Conservation (phyloP, 2,329 filamentous ascomycete species). For the Botrytis sinoallii region DNA sequence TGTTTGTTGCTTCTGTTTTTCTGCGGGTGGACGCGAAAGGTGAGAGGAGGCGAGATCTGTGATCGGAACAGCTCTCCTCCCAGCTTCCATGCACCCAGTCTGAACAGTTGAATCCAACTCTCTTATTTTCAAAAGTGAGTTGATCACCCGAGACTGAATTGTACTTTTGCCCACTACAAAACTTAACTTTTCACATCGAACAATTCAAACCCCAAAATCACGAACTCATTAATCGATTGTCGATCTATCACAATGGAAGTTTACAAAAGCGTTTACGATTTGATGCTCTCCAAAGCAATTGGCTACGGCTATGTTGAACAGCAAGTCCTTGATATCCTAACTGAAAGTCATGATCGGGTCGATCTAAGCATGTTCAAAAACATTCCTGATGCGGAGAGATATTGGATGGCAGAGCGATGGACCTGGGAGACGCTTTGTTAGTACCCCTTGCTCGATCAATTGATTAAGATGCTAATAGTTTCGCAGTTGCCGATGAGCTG, state of each 20-base stretch:
- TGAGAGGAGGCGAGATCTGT: neutral
- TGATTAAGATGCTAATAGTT: neutral
- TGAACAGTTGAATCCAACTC: neutral
- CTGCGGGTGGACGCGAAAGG: neutral
- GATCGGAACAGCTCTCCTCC: neutral
- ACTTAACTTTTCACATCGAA: neutral
- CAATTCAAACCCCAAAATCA: neutral
- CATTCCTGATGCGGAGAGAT: neutral
- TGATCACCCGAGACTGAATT: neutral
- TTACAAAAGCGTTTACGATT: neutral
- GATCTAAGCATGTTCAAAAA: neutral
- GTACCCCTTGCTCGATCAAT: neutral
- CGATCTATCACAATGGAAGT: neutral
- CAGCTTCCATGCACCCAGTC: neutral
- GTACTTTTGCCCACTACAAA: no score
- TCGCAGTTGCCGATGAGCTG: neutral
- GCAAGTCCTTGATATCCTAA: neutral
- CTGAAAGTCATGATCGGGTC: neutral
- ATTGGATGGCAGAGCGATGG: neutral
- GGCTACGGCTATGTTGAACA: neutral
- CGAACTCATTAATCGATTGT: neutral
- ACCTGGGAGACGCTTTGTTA: neutral
- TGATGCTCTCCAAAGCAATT: neutral
- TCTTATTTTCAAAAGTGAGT: neutral
- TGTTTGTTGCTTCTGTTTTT: neutral